Base-by-base conservation (phyloP, 345 rosid genomes). In the Carallia brachiata region DNA sequence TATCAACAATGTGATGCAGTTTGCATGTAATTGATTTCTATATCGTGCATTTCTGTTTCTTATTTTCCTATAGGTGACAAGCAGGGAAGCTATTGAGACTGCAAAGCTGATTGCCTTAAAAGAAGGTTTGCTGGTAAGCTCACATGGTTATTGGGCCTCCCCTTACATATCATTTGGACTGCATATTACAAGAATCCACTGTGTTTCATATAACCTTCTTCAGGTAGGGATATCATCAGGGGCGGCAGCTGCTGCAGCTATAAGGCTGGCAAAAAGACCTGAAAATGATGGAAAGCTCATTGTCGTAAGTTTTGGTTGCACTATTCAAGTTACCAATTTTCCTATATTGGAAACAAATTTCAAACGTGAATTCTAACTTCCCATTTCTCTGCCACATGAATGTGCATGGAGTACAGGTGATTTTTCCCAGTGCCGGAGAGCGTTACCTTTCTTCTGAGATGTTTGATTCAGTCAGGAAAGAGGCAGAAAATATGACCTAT, bases 191-290 rank as follows among this genome's bases (percentile, higher is more conserved):
- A 15, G n/a, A 50, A 12, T 52, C 54, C 54, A 12, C 54, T 52
- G 12, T 52, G 34, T 32, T 32, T 32, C 3, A 4, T 40, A 13
- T 18, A 40, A n/a, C 50, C 57, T 15, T 32, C 57, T 15, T 32
- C 80, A 93, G 96, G 97, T 88, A 34, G 98, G 98, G 53, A 89
- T 93, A 71, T 93, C 97, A 70, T 93, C 98, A 0, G 98, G 97
- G 50, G 97, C 91, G 4, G 89, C 93, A 6, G 83, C 97, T 0
- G 85, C 85, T 4, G 93, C 93, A 19, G 97, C 89, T 52, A 84
- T 90, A 39, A 84, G 79, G 68, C 77, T 87, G 48, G 96, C 97
- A 30, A 90, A 85, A 84, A 78, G 82, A 71, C 89, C 90, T 30
- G 96, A 90, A 82, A 83, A 83, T 53, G 89, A 84, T 1, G 96